A percentile compares a stretch with the other conserved stretches of the same genome.
Conservation (phyloP, 192 early-diverging fungal genomes). For the Linnemannia exigua region DNA sequence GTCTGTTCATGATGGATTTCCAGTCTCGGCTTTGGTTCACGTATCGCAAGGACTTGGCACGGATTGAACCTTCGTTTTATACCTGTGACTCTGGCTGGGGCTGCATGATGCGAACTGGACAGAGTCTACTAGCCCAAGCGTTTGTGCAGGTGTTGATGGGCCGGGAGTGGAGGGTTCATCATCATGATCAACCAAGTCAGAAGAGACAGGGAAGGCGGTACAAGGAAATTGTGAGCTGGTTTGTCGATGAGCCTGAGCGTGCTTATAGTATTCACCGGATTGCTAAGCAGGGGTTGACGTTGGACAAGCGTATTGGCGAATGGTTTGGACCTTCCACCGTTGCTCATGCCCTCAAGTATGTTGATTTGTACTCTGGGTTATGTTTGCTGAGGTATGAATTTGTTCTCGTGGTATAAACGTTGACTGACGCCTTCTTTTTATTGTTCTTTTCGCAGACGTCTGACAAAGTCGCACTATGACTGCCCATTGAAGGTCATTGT, state of each 20-base stretch:
- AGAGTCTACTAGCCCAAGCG: constrained; percentile 58
- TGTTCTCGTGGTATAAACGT: not conserved
- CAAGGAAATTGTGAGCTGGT: constrained; percentile 50
- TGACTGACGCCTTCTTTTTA: not conserved
- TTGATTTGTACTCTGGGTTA: not conserved
- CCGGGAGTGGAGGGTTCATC: constrained; percentile 45
- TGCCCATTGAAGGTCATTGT: constrained; percentile 48
- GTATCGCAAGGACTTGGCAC: constrained; percentile 55
- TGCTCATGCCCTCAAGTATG: constrained; percentile 57
- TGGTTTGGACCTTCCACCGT: constrained; percentile 62
- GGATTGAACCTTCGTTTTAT: constrained; percentile 59
- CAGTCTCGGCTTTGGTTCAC: constrained; percentile 57
- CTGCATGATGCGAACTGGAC: constrained; percentile 60
- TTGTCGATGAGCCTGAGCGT: constrained; percentile 45
- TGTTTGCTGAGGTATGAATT: not conserved
- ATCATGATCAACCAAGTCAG: constrained; percentile 3
- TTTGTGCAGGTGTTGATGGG: constrained; percentile 52
- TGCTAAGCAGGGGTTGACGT: constrained; percentile 45
- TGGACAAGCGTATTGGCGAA: constrained; percentile 59
- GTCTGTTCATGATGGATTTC: constrained; percentile 56
- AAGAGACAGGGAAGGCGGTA: constrained; percentile 10
- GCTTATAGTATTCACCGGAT: constrained; percentile 56
- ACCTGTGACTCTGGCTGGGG: constrained; percentile 60
- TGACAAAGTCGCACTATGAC: constrained; percentile 44
- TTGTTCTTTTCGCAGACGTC: constrained; percentile 25